Evolutionary conservation across 345 rosid genomes (phyloP).

Genomic region (Salix purpurea): DNA sequence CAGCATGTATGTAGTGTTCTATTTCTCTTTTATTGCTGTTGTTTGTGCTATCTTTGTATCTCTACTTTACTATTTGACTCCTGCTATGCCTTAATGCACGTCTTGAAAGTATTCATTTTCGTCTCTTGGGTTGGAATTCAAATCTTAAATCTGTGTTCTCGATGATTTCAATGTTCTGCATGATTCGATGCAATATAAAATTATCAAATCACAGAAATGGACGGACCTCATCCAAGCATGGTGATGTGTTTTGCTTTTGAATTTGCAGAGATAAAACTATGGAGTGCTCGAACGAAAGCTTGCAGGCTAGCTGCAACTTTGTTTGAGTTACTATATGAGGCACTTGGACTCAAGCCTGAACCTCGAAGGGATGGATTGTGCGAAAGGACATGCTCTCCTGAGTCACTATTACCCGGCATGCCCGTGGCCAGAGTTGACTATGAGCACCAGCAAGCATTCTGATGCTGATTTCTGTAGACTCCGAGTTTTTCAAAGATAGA

Average conservation of each 20-base stretch:
- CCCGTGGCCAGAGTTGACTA: slow-evolving; percentile 14
- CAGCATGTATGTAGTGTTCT: background rate
- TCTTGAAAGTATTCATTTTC: too few species aligned
- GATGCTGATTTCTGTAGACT: slow-evolving; percentile 19
- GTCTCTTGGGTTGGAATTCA: background rate
- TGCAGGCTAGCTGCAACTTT: slow-evolving; percentile 1
- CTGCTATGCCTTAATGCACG: background rate
- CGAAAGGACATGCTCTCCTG: background rate
- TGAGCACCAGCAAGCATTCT: slow-evolving; percentile 8
- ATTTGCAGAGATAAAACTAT: slow-evolving; percentile 8
- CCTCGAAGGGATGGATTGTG: slow-evolving; percentile 13
- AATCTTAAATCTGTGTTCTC: background rate
- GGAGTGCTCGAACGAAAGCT: slow-evolving; percentile 2
- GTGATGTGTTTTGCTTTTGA: background rate
- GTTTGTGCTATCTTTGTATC: too few species aligned
- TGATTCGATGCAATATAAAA: background rate
- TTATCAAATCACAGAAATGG: background rate
- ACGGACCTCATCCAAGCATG: background rate
- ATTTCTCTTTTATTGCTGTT: background rate
- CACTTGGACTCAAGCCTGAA: slow-evolving; percentile 13
- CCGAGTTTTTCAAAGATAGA: slow-evolving; percentile 21
- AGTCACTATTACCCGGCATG: slow-evolving; percentile 26
- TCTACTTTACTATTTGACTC: too few species aligned
- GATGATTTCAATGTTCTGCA: background rate
- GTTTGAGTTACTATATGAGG: slow-evolving; percentile 16